These are phyloP conservation scores for Ophiosphaerella narmari DNA, from an alignment of 2,329 filamentous ascomycete genomes.

Conservation along the genomic window DNA sequence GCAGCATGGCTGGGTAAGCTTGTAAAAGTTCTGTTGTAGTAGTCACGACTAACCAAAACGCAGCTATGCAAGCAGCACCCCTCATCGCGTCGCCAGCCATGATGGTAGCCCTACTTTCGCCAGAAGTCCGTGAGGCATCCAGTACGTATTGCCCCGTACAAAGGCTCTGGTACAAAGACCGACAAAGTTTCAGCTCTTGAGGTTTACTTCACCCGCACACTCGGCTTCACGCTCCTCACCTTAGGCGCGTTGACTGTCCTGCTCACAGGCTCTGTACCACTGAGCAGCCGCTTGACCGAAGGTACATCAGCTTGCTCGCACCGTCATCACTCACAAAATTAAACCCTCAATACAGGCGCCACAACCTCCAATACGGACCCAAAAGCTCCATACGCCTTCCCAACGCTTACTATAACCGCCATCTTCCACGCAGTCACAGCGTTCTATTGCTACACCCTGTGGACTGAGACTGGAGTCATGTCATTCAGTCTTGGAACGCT, in stretches of 20 bases:
- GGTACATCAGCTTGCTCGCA: constrained; percentile 15
- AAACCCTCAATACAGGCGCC: constrained; percentile 25
- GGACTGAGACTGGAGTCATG: constrained; percentile 59
- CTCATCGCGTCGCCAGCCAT: constrained; percentile 65
- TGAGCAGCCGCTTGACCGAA: constrained; percentile 56
- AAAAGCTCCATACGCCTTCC: constrained; percentile 58
- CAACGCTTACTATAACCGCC: constrained; percentile 68
- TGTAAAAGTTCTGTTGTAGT: too few species aligned
- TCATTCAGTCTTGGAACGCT: constrained; percentile 65
- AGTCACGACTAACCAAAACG: constrained; percentile 10
- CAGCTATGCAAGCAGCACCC: constrained; percentile 53
- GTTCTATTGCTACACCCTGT: constrained; percentile 68
- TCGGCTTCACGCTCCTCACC: constrained; percentile 69
- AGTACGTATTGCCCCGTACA: constrained; percentile 45
- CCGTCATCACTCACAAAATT: neutral
- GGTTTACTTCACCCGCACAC: constrained; percentile 72
- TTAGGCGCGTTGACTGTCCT: constrained; percentile 68
- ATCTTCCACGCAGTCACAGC: constrained; percentile 65
- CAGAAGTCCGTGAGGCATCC: constrained; percentile 60
- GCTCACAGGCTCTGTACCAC: constrained; percentile 71
- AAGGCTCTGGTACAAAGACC: too few species aligned
- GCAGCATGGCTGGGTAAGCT: constrained; percentile 48
- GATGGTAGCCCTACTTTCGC: constrained; percentile 63
- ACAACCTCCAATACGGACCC: constrained; percentile 43
- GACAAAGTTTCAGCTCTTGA: constrained; percentile 59